Conservation (phyloP, 148 eudicot genomes). For the Spergularia bocconei region DNA sequence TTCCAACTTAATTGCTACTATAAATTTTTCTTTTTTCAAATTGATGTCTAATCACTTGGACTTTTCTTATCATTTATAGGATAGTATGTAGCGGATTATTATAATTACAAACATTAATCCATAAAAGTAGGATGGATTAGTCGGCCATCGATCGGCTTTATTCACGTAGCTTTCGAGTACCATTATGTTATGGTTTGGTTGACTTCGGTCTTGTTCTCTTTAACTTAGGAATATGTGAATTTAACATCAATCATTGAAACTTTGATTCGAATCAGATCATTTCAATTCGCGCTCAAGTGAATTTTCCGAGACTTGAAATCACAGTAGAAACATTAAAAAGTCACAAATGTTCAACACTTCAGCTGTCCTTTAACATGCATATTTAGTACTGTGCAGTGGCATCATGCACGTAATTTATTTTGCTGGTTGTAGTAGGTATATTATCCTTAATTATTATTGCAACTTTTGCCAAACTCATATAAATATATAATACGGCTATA, state of each 20-base stretch:
- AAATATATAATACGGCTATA: not conserved
- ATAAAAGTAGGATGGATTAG: not conserved
- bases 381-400: slow-evolving; percentile 5
- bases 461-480: too few relatives aligned
- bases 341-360: not conserved
- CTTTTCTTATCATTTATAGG: slow-evolving; percentile 2
- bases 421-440: not conserved
- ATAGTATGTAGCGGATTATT: not conserved
- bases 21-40: not conserved
- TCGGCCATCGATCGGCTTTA: not conserved
- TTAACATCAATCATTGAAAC: too few relatives aligned
- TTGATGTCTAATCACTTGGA: slow-evolving; percentile 24
- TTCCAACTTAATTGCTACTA: not conserved
- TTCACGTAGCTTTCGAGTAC: too few relatives aligned
- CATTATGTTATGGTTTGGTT: too few relatives aligned
- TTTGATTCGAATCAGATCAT: not conserved
- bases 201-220: too few relatives aligned
- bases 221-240: too few relatives aligned
- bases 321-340: not conserved
- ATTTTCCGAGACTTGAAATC: not conserved
- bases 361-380: not conserved
- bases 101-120: not conserved
- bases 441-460: not conserved
- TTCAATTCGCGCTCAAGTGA: not conserved
- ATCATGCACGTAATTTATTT: not conserved